Evolutionary conservation across 805 yeast species (phyloP).

Genomic region (Blastobotrys chiropterorum): DNA sequence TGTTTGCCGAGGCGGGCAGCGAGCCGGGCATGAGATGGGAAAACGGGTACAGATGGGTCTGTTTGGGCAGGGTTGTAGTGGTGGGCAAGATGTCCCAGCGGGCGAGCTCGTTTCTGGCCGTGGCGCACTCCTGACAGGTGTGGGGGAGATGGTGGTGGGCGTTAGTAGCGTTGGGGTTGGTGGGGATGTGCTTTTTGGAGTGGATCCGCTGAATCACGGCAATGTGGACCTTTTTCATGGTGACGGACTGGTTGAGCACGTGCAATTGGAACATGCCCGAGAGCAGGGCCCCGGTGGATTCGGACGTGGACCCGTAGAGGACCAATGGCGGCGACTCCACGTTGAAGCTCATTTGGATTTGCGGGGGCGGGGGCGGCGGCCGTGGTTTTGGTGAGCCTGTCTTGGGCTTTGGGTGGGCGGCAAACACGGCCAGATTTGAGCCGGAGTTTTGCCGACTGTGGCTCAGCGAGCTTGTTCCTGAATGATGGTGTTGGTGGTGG

Average conservation of each 20-base stretch:
- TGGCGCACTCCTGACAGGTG: constrained; percentile 32
- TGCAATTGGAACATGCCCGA: constrained; percentile 70
- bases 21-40: constrained; percentile 84
- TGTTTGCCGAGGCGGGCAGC: constrained; percentile 64
- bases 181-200: constrained; percentile 6
- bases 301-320: constrained; percentile 70
- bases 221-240: neutral
- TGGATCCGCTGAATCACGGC: constrained; percentile 47
- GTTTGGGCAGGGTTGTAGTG: constrained; percentile 52
- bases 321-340: constrained; percentile 91
- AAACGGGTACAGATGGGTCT: constrained; percentile 85
- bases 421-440: too few relatives aligned
- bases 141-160: constrained; percentile 13
- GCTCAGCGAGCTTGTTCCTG: neutral
- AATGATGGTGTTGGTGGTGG: neutral
- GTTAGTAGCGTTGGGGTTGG: neutral
- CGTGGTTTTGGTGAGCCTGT: neutral
- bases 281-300: constrained; percentile 78
- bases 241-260: constrained; percentile 31
- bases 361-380: constrained; percentile 10
- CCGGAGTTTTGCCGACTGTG: too few relatives aligned
- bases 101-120: constrained; percentile 56
- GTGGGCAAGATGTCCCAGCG: constrained; percentile 78
- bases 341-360: constrained; percentile 36
- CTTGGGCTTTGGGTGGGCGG: too few relatives aligned